Conservation (phyloP, 495 filamentous ascomycete species). For the Aspergillus bridgeri region DNA sequence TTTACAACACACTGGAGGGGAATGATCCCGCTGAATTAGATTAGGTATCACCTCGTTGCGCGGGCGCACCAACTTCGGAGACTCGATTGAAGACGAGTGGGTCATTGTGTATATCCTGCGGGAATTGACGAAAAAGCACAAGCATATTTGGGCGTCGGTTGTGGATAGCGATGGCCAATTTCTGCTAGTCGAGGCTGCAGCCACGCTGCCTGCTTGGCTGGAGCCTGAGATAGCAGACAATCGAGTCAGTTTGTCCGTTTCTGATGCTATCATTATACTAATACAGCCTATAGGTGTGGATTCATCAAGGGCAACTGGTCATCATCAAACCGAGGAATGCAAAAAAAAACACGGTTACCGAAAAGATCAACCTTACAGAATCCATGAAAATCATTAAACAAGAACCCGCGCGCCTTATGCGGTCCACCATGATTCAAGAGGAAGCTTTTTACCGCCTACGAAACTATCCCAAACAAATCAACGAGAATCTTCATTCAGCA, state of each 20-base stretch:
- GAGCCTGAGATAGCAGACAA: slow-evolving; percentile 88
- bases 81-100: slow-evolving; percentile 97
- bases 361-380: slow-evolving; percentile 54
- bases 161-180: slow-evolving; percentile 92
- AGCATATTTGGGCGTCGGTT: slow-evolving; percentile 76
- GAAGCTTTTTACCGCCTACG: slow-evolving; percentile 86
- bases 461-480: slow-evolving; percentile 75
- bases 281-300: slow-evolving; percentile 57
- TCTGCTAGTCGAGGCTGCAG: slow-evolving; percentile 89
- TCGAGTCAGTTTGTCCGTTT: slow-evolving; percentile 49
- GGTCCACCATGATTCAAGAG: slow-evolving; percentile 68
- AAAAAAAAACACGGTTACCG: slow-evolving; percentile 32
- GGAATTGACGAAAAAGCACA: slow-evolving; percentile 69
- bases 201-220: slow-evolving; percentile 81
- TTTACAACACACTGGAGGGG: not conserved
- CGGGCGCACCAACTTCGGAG: slow-evolving; percentile 80
- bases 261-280: not conserved
- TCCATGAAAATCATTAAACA: slow-evolving; percentile 56
- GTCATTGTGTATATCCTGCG: slow-evolving; percentile 88
- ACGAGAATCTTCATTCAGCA: slow-evolving; percentile 66
- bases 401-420: slow-evolving; percentile 52
- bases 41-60: slow-evolving; percentile 50
- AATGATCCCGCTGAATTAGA: slow-evolving; percentile 1
- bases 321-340: slow-evolving; percentile 62
- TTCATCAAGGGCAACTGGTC: slow-evolving; percentile 67